A percentile compares a stretch with the other conserved stretches of the same genome.
Evolutionary conservation across 1,139 yeast genomes (phyloP).

Genomic region (Pichia kudriavzevii): DNA sequence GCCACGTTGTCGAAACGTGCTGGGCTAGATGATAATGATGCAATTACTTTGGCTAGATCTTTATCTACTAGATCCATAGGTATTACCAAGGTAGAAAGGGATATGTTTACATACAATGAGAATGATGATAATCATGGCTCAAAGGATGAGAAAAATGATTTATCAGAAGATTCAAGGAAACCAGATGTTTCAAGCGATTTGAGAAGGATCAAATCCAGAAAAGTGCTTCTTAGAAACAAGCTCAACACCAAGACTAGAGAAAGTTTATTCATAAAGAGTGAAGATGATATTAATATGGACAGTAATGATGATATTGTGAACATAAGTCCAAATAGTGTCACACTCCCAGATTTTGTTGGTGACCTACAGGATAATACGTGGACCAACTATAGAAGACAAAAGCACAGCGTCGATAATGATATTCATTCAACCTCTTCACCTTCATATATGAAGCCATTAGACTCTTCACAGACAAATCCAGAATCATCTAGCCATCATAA

Average conservation of each 20-base stretch:
- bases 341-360: slow-evolving; percentile 3
- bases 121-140: slow-evolving; percentile 1
- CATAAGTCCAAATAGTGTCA: background rate
- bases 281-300: background rate
- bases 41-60: slow-evolving; percentile 67
- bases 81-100: slow-evolving; percentile 43
- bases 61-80: slow-evolving; percentile 55
- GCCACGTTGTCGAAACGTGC: slow-evolving; percentile 61
- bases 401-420: background rate
- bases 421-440: background rate
- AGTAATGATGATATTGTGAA: slow-evolving; percentile 1
- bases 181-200: background rate
- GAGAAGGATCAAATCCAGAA: slow-evolving; percentile 8
- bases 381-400: slow-evolving; percentile 13
- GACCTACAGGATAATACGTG: slow-evolving; percentile 6
- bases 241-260: slow-evolving; percentile 11
- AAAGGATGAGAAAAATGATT: background rate
- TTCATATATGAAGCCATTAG: background rate
- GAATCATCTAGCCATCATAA: slow-evolving; percentile 1
- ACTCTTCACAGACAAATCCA: no score
- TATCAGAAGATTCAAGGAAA: background rate
- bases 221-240: slow-evolving; percentile 8
- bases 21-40: slow-evolving; percentile 67
- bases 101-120: slow-evolving; percentile 25
- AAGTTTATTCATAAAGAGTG: slow-evolving; percentile 14